Evolutionary conservation across 2,329 filamentous ascomycete genomes (phyloP).

Genomic region (Scedosporium dehoogii): DNA sequence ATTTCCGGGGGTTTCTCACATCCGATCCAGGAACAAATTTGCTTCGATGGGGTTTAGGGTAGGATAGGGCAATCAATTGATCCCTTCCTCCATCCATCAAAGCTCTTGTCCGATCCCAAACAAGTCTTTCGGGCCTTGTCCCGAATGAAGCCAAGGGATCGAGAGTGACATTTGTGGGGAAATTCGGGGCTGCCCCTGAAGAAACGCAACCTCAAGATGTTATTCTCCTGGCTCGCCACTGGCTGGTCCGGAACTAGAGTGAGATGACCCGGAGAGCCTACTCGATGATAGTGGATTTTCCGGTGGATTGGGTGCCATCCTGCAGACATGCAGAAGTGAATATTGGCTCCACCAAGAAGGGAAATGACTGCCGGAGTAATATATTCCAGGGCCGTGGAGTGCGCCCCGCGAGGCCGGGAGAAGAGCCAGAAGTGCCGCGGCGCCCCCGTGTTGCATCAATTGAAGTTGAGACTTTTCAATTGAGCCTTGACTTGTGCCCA

Average conservation of each 20-base stretch:
- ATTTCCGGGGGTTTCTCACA: not conserved
- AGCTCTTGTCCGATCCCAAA: not conserved
- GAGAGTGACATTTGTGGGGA: constrained; percentile 3
- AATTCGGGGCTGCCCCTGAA: not conserved
- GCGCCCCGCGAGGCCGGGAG: not conserved
- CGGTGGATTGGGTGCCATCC: not conserved
- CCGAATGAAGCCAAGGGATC: not conserved
- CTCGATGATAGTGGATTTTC: not conserved
- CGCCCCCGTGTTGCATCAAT: not conserved
- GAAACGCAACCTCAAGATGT: not conserved
- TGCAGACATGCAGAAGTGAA: not conserved
- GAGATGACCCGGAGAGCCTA: not conserved
- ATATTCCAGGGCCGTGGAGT: not conserved
- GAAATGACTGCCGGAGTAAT: not conserved
- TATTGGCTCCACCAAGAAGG: not conserved
- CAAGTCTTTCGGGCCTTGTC: not conserved
- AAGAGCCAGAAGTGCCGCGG: not conserved
- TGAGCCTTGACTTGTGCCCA: too few species aligned
- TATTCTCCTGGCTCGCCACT: not conserved
- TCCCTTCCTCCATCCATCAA: not conserved
- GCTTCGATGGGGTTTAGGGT: not conserved
- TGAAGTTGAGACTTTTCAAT: too few species aligned
- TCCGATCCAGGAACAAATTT: not conserved
- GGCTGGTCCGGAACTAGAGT: not conserved
- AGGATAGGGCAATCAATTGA: not conserved